Base-by-base conservation (phyloP, 768 basidiomycete genomes). In the Amanita exitialis region DNA sequence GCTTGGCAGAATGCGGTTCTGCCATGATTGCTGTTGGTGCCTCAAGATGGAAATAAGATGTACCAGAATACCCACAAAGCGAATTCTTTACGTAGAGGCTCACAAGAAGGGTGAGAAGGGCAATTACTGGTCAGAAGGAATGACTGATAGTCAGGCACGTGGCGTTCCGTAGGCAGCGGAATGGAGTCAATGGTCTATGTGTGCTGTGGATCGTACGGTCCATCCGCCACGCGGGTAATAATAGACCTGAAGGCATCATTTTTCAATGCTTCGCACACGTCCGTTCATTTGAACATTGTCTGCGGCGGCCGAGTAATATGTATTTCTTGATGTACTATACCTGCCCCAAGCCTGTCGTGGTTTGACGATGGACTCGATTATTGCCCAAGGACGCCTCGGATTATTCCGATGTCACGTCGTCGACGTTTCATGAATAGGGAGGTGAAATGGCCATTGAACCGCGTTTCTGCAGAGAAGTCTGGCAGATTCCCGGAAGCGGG, bases 61-160 rank as follows among this genome's bases (percentile, higher is more conserved):
- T 86, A 79, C 64, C 55, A 69, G 48, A 83, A 83, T 57, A 83
- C 98, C 51, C 79, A 90, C 21, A 83, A 83, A 65, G 86, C 86
- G 96, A 94, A 1, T 99, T 90, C 76, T 99, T 97, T 70, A 97
- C 96, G 95, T 94, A 97, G 63, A 80, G 10, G 95, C 94, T 4
- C 92, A 96, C 65, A 89, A 90, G 64, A 92, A 94, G 62, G 90
- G 90, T 2, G 89, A 90, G 63, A 92, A 90, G 65, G 79, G 83
- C 2, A 78, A 75, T 50, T 98, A 99, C 62, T 56, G 85, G 54
- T 97, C 93, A 0, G 83, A 23, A 13, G 32, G 4, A 32, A 32
- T 95, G 52, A 98, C 96, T 69, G 94, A 99, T 64, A 87, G 94
- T 57, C 94, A 96, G 72, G 88, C 80, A 55, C 16, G 77, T 61